phyloP scores from a whole-genome alignment of 371 early-diverging fungal genomes.

The Amoeboaphelidium protococcarum region DNA sequence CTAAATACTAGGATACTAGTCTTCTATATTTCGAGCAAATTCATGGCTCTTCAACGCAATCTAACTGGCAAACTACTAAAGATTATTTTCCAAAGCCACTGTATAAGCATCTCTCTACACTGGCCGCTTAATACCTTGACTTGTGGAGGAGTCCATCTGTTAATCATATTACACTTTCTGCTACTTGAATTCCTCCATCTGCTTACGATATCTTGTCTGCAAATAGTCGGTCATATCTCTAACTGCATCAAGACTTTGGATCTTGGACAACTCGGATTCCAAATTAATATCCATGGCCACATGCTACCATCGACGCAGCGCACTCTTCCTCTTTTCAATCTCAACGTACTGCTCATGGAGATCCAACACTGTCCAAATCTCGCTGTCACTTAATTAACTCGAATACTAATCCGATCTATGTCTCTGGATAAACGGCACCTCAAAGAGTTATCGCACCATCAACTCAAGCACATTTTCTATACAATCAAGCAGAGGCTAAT shows the following conservation, averaged over 20 bases:
- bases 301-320: no score
- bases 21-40: no score
- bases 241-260: conserved; percentile 35
- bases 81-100: no score
- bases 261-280: no score
- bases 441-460: conserved; percentile 38
- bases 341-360: conserved; percentile 19
- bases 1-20: no score
- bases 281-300: no score
- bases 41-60: no score
- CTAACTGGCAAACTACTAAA: no score
- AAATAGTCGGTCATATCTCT: conserved; percentile 45
- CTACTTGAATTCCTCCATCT: conserved; percentile 26
- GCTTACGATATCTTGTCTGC: conserved; percentile 29
- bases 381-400: conserved; percentile 29
- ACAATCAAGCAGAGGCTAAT: conserved; percentile 1
- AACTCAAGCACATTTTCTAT: conserved; percentile 31
- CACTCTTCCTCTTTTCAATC: no score
- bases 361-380: conserved; percentile 72
- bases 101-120: no score
- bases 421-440: conserved; percentile 68
- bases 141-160: no score
- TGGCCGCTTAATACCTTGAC: no score
- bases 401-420: conserved; percentile 56
- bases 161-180: conserved; percentile 7